Percentiles rank a stretch among this genome's conserved stretches.
phyloP scores from a whole-genome alignment of 2,329 filamentous ascomycete species.

The Hawksworthiomyces lignivorus region DNA sequence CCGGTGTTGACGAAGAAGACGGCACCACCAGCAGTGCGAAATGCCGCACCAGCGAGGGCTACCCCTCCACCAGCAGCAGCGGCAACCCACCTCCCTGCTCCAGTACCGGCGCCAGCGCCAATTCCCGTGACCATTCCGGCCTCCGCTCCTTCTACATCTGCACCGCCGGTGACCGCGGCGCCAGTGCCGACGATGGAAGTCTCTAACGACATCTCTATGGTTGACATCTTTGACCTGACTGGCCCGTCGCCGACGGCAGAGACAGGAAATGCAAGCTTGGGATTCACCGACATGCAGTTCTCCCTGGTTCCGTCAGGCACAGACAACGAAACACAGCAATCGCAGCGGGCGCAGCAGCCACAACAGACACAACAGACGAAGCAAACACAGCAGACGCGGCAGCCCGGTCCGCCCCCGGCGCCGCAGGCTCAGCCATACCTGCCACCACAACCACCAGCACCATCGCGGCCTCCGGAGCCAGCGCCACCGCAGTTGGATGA shows the following conservation, averaged over 20 bases:
- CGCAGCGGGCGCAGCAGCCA: background rate
- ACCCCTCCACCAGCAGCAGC: too few relatives aligned
- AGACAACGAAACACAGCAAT: conserved; percentile 13
- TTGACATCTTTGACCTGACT: conserved; percentile 11
- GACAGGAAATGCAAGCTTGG: conserved; percentile 30
- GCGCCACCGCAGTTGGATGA: conserved; percentile 18
- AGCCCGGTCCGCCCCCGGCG: too few relatives aligned
- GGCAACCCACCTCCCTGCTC: conserved; percentile 9
- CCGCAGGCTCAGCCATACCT: background rate
- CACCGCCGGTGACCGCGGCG: conserved; percentile 11
- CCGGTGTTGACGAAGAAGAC: conserved; percentile 16
- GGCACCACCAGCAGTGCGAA: background rate
- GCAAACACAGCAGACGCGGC: background rate
- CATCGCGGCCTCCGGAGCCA: background rate
- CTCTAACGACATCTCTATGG: conserved; percentile 8
- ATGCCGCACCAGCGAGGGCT: conserved; percentile 4
- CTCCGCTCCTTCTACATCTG: conserved; percentile 10
- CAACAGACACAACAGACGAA: background rate
- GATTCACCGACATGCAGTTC: conserved; percentile 52
- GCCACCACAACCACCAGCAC: background rate
- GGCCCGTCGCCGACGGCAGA: conserved; percentile 8
- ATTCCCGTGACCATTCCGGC: background rate
- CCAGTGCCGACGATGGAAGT: conserved; percentile 13
- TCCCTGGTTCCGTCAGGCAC: conserved; percentile 36
- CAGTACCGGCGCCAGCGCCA: background rate